Percentiles rank a stretch among this genome's conserved stretches.
Evolutionary conservation across 2,329 filamentous ascomycete species (phyloP).

Genomic region (Aspergillus proliferans): DNA sequence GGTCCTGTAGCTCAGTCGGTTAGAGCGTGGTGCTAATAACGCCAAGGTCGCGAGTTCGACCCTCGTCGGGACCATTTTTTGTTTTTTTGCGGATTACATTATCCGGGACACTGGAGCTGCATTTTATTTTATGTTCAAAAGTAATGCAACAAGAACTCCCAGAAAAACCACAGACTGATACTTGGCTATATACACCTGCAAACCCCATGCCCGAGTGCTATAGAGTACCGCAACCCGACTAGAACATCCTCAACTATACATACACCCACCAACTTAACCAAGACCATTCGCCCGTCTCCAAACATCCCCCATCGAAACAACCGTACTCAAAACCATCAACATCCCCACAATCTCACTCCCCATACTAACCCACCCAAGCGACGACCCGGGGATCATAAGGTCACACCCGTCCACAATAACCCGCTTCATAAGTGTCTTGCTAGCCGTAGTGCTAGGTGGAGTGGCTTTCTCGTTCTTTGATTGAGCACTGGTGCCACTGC

Average conservation of each 20-base stretch:
- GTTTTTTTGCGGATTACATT: not conserved
- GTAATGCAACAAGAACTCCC: no score
- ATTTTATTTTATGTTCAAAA: no score
- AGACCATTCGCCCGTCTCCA: not conserved
- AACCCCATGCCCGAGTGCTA: no score
- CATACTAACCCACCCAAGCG: slow-evolving; percentile 56
- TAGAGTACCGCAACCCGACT: no score
- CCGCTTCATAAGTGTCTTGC: slow-evolving; percentile 36
- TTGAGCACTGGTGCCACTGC: not conserved
- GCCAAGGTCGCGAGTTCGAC: slow-evolving; percentile 12
- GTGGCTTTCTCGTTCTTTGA: not conserved
- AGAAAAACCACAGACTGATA: no score
- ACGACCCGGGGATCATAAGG: slow-evolving; percentile 53
- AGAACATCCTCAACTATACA: no score
- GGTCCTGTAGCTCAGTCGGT: slow-evolving; percentile 12
- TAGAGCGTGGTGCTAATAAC: slow-evolving; percentile 13
- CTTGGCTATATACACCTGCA: no score
- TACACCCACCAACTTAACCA: no score
- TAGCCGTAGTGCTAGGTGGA: not conserved
- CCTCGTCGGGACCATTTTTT: slow-evolving; percentile 10
- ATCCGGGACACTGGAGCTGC: no score
- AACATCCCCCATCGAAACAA: slow-evolving; percentile 38
- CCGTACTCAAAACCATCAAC: slow-evolving; percentile 55
- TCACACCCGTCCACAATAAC: slow-evolving; percentile 55
- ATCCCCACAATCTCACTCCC: slow-evolving; percentile 48